Conservation (phyloP, 495 filamentous ascomycete species). For the Filosporella fistucella region DNA sequence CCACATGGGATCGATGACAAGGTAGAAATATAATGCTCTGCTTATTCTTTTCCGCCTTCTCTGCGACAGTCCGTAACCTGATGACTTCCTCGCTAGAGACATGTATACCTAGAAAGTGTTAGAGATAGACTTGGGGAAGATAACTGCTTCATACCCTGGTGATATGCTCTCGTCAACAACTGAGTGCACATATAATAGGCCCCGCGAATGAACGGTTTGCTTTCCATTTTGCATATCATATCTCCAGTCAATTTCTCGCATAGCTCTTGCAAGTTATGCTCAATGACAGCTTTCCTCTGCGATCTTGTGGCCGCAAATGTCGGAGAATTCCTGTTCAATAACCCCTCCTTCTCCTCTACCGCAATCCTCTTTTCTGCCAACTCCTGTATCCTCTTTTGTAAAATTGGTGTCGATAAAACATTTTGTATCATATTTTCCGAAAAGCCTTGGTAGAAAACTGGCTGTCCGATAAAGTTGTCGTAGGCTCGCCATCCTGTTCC, state of each 20-base stretch:
- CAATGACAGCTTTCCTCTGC: conserved; percentile 54
- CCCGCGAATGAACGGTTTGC: conserved; percentile 82
- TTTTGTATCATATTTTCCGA: conserved; percentile 78
- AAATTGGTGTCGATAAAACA: conserved; percentile 68
- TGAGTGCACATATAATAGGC: conserved; percentile 90
- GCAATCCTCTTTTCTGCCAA: conserved; percentile 68
- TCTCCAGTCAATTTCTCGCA: conserved; percentile 75
- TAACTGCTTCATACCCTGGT: conserved; percentile 59
- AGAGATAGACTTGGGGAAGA: neutral
- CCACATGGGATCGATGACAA: conserved; percentile 90
- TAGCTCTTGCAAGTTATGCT: conserved; percentile 51
- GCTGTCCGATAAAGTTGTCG: conserved; percentile 83
- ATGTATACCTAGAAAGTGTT: conserved; percentile 62
- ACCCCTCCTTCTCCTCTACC: conserved; percentile 71
- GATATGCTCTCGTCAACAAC: conserved; percentile 85
- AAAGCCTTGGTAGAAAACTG: conserved; percentile 90
- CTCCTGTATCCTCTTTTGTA: conserved; percentile 69
- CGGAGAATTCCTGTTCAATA: conserved; percentile 47
- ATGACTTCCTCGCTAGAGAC: conserved; percentile 92
- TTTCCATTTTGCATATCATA: conserved; percentile 99
- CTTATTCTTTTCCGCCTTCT: conserved; percentile 76
- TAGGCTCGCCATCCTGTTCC: conserved; percentile 93
- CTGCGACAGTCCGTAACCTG: conserved; percentile 72
- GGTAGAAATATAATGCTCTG: conserved; percentile 95
- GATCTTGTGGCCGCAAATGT: conserved; percentile 44